A percentile compares a stretch with the other conserved stretches of the same genome.
phyloP scores from a whole-genome alignment of 441 rosid species.

The Mallotus japonicus region DNA sequence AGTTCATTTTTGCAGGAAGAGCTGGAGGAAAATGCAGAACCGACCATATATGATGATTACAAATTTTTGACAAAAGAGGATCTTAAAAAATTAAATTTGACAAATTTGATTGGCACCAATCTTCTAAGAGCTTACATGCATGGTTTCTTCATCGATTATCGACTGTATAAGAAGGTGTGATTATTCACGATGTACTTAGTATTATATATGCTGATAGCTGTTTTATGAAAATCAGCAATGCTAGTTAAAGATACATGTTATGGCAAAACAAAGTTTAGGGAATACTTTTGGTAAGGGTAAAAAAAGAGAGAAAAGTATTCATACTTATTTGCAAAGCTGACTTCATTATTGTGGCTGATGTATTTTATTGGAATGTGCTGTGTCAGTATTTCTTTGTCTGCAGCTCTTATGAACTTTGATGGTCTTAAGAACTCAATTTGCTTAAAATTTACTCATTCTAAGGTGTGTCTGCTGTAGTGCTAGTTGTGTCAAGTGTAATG shows the following conservation, averaged over 20 bases:
- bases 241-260: not conserved
- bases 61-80: slow-evolving; percentile 88
- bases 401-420: not conserved
- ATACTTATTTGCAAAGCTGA: no score
- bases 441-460: not conserved
- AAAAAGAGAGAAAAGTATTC: no score
- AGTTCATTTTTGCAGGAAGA: slow-evolving; percentile 62
- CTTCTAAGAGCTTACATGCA: slow-evolving; percentile 87
- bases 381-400: not conserved
- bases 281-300: not conserved
- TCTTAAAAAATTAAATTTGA: slow-evolving; percentile 72
- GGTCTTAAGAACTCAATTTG: not conserved
- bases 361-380: no score
- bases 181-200: not conserved
- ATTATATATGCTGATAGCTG: not conserved
- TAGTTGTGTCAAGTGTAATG: not conserved
- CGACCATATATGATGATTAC: slow-evolving; percentile 76
- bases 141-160: slow-evolving; percentile 74
- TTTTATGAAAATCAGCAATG: not conserved
- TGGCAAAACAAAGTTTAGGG: not conserved
- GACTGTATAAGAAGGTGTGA: slow-evolving; percentile 74
- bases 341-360: no score
- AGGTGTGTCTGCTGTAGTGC: not conserved
- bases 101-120: slow-evolving; percentile 81
- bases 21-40: slow-evolving; percentile 79